Conservation (phyloP, 352 stramenopile species). For the Lagenidium giganteum region DNA sequence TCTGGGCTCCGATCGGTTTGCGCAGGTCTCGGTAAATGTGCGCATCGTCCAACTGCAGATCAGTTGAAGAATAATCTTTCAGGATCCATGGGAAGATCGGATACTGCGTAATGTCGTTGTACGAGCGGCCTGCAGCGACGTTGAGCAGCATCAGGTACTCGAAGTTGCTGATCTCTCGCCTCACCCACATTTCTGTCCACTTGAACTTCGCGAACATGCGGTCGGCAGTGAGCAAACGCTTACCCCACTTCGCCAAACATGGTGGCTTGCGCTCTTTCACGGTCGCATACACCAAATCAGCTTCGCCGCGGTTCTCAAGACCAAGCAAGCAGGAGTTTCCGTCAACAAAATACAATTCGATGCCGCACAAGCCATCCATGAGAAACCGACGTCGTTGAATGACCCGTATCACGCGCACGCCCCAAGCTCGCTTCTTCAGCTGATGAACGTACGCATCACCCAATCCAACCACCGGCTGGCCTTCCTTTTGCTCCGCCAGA, state of each 20-base stretch:
- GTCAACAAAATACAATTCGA: slow-evolving; percentile 86
- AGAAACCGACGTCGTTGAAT: slow-evolving; percentile 75
- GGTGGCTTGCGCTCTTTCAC: slow-evolving; percentile 76
- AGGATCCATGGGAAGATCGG: slow-evolving; percentile 98
- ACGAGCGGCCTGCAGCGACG: slow-evolving; percentile 90
- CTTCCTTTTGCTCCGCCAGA: slow-evolving; percentile 43
- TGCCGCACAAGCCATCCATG: slow-evolving; percentile 58
- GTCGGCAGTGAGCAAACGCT: slow-evolving; percentile 52
- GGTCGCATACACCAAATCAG: slow-evolving; percentile 75
- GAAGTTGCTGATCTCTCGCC: slow-evolving; percentile 84
- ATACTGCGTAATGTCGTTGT: slow-evolving; percentile 97
- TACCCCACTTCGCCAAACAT: slow-evolving; percentile 73
- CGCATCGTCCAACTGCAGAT: slow-evolving; percentile 92
- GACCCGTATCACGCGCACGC: slow-evolving; percentile 73
- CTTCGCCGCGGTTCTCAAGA: slow-evolving; percentile 55
- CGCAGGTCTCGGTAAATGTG: slow-evolving; percentile 92
- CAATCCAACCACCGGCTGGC: slow-evolving; percentile 29
- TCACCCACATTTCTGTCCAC: slow-evolving; percentile 74
- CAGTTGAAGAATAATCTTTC: slow-evolving; percentile 91
- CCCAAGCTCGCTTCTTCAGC: slow-evolving; percentile 70
- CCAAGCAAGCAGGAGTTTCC: slow-evolving; percentile 76
- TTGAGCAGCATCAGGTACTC: slow-evolving; percentile 97
- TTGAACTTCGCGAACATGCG: slow-evolving; percentile 61
- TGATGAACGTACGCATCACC: slow-evolving; percentile 61
- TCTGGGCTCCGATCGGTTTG: slow-evolving; percentile 93